Base-by-base conservation (phyloP, 2,329 filamentous ascomycete species). In the Didymella keratinophila region DNA sequence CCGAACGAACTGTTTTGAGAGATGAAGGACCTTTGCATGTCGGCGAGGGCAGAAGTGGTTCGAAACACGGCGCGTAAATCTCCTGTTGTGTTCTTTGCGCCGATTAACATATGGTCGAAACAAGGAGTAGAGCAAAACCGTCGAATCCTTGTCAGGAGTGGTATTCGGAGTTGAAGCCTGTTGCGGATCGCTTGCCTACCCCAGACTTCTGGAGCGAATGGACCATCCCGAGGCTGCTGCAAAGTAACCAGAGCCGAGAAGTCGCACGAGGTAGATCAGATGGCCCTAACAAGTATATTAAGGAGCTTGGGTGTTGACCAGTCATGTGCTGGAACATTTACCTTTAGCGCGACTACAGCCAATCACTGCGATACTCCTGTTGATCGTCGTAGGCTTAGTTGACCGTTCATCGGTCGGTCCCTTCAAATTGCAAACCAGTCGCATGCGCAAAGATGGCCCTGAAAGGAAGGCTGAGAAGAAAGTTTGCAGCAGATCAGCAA, bases 211-310 rank as follows among this genome's bases (percentile, higher is more conserved):
- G 23, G 20, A 52, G 46, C 47, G 27, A 37, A 50, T 49, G 39
- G 32, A 39, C 36, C 34, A 54, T 32, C 46, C 50, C 39, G 39
- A 25, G 21, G 39, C 14, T 42, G 20, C 14, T 42, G 39, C 39
- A 25, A 42, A 11, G 39, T 42, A 25, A 25, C 21, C 41, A 27
- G 52, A 25, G 55, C 57, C 56, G 56, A 60, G 41, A 50, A 54
- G 53, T 56, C 58, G 61, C 62, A 58, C 61, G 52, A 60, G 53
- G 55, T 64, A 65, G 63, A 70, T 69, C 66, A 69, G 62, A 56
- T 65, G 66, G 54, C 44, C 56, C 42, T 51, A 44, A 47, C 27
- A 25, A 50, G 64, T 70, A 68, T 52, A 70, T 71, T 67, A 64
- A 66, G 44, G 36, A 60, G 49, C 54, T 47, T 52, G 57, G 34